Evolutionary conservation across 2,329 filamentous ascomycete genomes (phyloP).

Genomic region (Neopestalotiopsis sp.): DNA sequence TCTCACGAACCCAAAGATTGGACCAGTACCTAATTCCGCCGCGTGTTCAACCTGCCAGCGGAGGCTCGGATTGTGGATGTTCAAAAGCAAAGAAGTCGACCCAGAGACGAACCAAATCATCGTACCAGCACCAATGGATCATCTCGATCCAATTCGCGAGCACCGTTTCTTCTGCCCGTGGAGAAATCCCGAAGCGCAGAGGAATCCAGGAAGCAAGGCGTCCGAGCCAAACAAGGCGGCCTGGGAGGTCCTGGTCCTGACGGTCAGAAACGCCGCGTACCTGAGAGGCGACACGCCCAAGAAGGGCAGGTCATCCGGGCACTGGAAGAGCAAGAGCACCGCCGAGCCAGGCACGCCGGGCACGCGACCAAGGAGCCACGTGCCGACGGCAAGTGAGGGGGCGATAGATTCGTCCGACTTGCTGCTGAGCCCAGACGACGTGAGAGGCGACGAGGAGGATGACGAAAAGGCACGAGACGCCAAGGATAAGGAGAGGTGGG

Average conservation of each 20-base stretch:
- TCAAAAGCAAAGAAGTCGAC: constrained; percentile 75
- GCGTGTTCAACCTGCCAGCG: constrained; percentile 87
- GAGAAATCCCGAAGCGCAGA: constrained; percentile 70
- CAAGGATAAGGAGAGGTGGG: constrained; percentile 77
- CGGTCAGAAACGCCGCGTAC: constrained; percentile 64
- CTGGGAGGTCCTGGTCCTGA: constrained; percentile 61
- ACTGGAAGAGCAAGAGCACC: constrained; percentile 35
- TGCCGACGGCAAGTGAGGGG: constrained; percentile 10
- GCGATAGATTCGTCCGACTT: constrained; percentile 24
- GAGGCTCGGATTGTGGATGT: constrained; percentile 92
- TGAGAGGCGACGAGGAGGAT: constrained; percentile 40
- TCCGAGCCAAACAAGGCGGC: constrained; percentile 49
- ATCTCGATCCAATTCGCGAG: constrained; percentile 72
- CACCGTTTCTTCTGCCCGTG: constrained; percentile 87
- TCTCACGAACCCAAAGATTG: constrained; percentile 57
- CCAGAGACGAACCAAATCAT: constrained; percentile 55
- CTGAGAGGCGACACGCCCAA: constrained; percentile 44
- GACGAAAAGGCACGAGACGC: constrained; percentile 56
- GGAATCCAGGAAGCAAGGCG: constrained; percentile 46
- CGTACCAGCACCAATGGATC: constrained; percentile 66
- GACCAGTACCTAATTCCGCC: constrained; percentile 73
- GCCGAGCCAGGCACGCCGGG: constrained; percentile 15
- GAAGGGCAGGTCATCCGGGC: constrained; percentile 33
- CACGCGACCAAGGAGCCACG: background rate
- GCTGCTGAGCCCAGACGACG: constrained; percentile 27